Evolutionary conservation across 164 flowering plant species (phyloP).

Genomic region (Magnolia kwangsiensis): DNA sequence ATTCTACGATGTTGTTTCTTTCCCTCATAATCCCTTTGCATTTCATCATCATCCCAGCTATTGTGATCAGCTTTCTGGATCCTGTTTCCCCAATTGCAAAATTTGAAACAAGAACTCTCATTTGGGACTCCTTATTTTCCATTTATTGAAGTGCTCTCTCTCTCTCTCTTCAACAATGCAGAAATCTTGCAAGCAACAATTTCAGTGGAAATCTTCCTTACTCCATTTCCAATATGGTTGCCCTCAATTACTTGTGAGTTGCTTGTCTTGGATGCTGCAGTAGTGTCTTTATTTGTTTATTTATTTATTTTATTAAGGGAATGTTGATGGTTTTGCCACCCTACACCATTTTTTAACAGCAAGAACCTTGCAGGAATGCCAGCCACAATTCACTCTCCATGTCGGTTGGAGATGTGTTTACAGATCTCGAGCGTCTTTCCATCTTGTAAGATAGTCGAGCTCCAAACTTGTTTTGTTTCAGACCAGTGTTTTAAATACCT

Average conservation of each 20-base stretch:
- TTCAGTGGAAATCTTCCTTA: constrained; percentile 82
- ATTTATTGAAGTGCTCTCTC: background rate
- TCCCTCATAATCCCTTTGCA: background rate
- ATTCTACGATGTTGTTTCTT: background rate
- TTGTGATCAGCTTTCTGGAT: too few species aligned
- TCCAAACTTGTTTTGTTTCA: background rate
- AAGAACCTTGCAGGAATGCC: constrained; percentile 52
- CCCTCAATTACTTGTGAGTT: constrained; percentile 73
- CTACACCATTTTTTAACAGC: background rate
- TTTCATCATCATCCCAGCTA: too few species aligned
- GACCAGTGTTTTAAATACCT: too few species aligned
- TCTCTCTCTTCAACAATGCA: constrained; percentile 28
- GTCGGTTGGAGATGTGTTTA: constrained; percentile 62
- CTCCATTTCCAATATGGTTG: constrained; percentile 60
- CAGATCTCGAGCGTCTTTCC: constrained; percentile 42
- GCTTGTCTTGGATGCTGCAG: constrained; percentile 12
- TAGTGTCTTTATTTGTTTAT: background rate
- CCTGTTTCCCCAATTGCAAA: too few species aligned
- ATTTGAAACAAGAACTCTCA: background rate
- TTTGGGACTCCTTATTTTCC: background rate
- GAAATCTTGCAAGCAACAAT: constrained; percentile 83
- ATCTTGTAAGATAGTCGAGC: constrained; percentile 48
- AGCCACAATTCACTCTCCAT: constrained; percentile 63
- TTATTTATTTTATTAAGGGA: background rate
- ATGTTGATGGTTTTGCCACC: background rate